phyloP scores from a whole-genome alignment of 2,329 filamentous ascomycete genomes.

The Neodidymelliopsis sp. region DNA sequence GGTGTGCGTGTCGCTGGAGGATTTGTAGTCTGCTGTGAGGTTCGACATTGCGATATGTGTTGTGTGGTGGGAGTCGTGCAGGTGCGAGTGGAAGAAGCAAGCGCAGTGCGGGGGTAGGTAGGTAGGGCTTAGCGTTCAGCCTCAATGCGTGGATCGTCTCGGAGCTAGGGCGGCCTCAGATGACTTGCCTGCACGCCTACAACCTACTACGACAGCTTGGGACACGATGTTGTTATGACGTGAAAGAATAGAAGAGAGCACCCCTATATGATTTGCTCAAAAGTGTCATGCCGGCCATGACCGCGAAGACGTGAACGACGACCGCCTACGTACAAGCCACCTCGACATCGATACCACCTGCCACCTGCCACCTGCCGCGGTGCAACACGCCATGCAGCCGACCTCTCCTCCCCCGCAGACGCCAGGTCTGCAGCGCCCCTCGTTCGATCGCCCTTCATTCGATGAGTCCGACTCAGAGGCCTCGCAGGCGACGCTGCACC shows the following conservation, averaged over 20 bases:
- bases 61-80: neutral
- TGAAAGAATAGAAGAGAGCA: neutral
- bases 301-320: slow-evolving; percentile 4
- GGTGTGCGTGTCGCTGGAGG: slow-evolving; percentile 47
- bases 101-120: slow-evolving; percentile 3
- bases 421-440: slow-evolving; percentile 37
- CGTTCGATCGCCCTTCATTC: slow-evolving; percentile 36
- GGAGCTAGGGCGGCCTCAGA: slow-evolving; percentile 9
- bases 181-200: neutral
- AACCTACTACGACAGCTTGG: neutral
- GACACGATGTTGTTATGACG: slow-evolving; percentile 1
- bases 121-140: slow-evolving; percentile 14
- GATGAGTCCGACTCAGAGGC: slow-evolving; percentile 51
- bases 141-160: slow-evolving; percentile 12
- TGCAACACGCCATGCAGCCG: slow-evolving; percentile 35
- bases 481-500: slow-evolving; percentile 49
- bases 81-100: neutral
- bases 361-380: neutral
- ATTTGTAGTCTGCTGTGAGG: slow-evolving; percentile 64
- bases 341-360: neutral
- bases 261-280: neutral
- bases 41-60: slow-evolving; percentile 29
- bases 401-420: slow-evolving; percentile 45
- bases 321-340: neutral
- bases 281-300: slow-evolving; percentile 19